Percentiles rank a stretch among this genome's conserved stretches.
Conservation (phyloP, 331 rosid genomes). For the Quercus lobata region DNA sequence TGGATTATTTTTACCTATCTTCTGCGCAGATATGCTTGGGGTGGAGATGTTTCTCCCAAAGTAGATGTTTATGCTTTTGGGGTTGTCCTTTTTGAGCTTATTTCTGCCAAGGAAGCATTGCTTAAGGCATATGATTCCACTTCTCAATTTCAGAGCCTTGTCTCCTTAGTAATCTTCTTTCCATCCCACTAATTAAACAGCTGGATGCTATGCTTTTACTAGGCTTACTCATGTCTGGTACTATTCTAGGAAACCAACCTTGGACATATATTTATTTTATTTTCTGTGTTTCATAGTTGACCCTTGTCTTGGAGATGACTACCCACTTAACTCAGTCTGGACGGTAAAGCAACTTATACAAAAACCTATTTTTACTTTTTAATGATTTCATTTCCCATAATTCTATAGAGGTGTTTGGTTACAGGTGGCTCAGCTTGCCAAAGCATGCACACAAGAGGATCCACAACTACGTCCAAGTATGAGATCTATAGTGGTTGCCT, state of each 20-base stretch:
- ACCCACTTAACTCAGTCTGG: constrained; percentile 58
- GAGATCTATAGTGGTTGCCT: constrained; percentile 79
- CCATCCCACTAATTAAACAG: not conserved
- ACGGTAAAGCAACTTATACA: constrained; percentile 40
- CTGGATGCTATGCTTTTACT: not conserved
- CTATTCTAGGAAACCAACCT: not conserved
- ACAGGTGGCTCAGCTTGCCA: constrained; percentile 82
- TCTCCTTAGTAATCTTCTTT: constrained; percentile 52
- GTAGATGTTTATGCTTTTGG: constrained; percentile 86
- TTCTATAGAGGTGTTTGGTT: constrained; percentile 8
- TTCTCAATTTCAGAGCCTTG: constrained; percentile 58
- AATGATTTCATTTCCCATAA: constrained; percentile 2
- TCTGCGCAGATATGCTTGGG: constrained; percentile 66
- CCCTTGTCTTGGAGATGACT: constrained; percentile 69
- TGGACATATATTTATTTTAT: not conserved
- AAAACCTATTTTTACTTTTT: not conserved
- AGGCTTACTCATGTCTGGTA: not conserved
- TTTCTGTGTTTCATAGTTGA: constrained; percentile 47
- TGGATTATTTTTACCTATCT: constrained; percentile 7
- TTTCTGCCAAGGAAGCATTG: constrained; percentile 83
- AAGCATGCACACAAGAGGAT: constrained; percentile 61
- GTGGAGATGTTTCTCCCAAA: constrained; percentile 78
- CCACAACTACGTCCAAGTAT: constrained; percentile 73
- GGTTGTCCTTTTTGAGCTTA: constrained; percentile 80
- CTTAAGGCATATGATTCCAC: constrained; percentile 33